These are phyloP conservation scores for Boletus sp. DNA, from an alignment of 1,284 basidiomycete species.

Conservation along the genomic window DNA sequence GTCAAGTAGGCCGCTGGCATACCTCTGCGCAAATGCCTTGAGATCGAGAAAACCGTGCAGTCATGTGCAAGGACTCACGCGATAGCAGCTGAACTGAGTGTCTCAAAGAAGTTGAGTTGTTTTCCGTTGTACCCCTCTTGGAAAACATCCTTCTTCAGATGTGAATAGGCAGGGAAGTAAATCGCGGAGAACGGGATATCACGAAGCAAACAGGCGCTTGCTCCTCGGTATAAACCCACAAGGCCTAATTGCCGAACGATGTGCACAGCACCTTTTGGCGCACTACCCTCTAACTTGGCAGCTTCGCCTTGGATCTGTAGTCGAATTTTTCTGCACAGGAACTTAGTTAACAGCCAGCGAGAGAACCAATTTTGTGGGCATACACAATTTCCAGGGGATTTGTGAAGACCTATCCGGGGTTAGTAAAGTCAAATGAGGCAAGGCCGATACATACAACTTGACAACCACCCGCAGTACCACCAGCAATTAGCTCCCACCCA, in stretches of 20 bases:
- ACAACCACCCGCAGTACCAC: conserved; percentile 91
- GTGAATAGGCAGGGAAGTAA: conserved; percentile 78
- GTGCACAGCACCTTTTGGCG: conserved; percentile 83
- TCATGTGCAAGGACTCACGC: conserved; percentile 54
- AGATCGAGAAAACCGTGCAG: conserved; percentile 20
- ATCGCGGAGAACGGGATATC: conserved; percentile 94
- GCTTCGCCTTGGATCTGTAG: conserved; percentile 96
- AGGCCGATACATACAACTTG: conserved; percentile 78
- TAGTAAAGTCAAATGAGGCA: conserved; percentile 15
- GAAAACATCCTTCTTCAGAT: conserved; percentile 91
- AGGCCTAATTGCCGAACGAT: conserved; percentile 92
- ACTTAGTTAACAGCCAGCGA: conserved; percentile 4
- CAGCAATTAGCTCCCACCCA: conserved; percentile 85
- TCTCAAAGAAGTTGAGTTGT: conserved; percentile 87
- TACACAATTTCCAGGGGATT: conserved; percentile 94
- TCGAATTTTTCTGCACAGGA: conserved; percentile 79
- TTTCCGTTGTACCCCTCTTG: conserved; percentile 95
- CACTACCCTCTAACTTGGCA: conserved; percentile 76
- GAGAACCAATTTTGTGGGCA: conserved; percentile 22
- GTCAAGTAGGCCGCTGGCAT: conserved; percentile 93
- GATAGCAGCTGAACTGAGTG: conserved; percentile 77
- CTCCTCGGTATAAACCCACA: conserved; percentile 89
- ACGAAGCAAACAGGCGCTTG: conserved; percentile 82
- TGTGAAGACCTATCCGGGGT: conserved; percentile 76
- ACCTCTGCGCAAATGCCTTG: conserved; percentile 49